A percentile compares a stretch with the other conserved stretches of the same genome.
Evolutionary conservation across 129 eudicot species (phyloP).

Genomic region (Centella asiatica): DNA sequence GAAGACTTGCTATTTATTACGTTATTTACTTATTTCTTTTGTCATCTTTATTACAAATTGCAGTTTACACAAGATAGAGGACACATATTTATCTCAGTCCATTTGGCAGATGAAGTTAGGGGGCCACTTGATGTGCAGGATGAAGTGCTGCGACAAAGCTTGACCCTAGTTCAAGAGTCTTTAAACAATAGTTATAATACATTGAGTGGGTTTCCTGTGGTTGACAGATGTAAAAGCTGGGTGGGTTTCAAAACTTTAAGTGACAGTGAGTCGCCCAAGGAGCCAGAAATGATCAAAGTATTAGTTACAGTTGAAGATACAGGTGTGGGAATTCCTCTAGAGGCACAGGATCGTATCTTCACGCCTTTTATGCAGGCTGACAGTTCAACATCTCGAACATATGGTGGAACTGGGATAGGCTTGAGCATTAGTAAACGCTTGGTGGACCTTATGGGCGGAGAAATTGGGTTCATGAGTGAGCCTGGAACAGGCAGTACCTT

Average conservation of each 20-base stretch:
- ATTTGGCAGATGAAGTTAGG: constrained; percentile 61
- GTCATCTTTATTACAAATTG: background rate
- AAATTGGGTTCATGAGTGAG: constrained; percentile 72
- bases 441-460: constrained; percentile 90
- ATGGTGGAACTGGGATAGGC: constrained; percentile 97
- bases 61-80: constrained; percentile 81
- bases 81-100: constrained; percentile 78
- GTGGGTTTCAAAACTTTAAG: constrained; percentile 31
- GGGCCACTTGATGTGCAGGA: constrained; percentile 34
- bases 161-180: constrained; percentile 12
- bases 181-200: constrained; percentile 27
- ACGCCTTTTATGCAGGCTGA: constrained; percentile 97
- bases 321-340: constrained; percentile 74
- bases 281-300: constrained; percentile 35
- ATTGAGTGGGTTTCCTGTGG: constrained; percentile 69
- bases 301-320: constrained; percentile 89
- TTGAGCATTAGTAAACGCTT: constrained; percentile 85
- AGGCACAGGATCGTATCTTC: constrained; percentile 69
- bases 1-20: background rate
- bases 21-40: background rate
- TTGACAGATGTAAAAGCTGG: constrained; percentile 71
- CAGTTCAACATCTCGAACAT: constrained; percentile 71
- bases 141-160: constrained; percentile 47
- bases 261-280: constrained; percentile 18
- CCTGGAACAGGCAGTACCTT: constrained; percentile 72